Evolutionary conservation across 805 yeast genomes (phyloP), one percentile per base, ranked within the genome.

Genomic region (Schwanniomyces sp.): DNA sequence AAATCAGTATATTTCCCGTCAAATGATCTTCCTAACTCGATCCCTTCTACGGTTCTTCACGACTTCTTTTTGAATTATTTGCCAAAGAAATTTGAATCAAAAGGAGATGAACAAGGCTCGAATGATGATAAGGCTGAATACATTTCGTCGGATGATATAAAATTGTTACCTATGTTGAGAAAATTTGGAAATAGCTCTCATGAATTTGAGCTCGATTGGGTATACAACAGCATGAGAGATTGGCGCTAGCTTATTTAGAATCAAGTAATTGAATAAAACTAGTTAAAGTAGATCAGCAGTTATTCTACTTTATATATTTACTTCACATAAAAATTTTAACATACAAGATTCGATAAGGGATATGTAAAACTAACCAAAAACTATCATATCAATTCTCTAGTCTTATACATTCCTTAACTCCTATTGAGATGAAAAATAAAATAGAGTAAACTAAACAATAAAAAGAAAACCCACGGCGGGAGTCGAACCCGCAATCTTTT

Each of bases 401-500:
- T n/a, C n/a, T n/a, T n/a, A n/a, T n/a, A n/a, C n/a, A n/a, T n/a
- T n/a, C n/a, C n/a, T n/a, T n/a, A n/a, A n/a, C n/a, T n/a, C n/a
- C n/a, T n/a, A n/a, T n/a, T n/a, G n/a, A n/a, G n/a, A n/a, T n/a
- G n/a, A n/a, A n/a, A n/a, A n/a, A n/a, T n/a, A n/a, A n/a, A n/a
- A n/a, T n/a, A n/a, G n/a, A n/a, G n/a, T n/a, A n/a, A n/a, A n/a
- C n/a, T n/a, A n/a, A 21, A 21, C 5, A 21, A 21, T 21, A 21
- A 21, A 21, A 21, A 21, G 3, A 21, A 21, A 66, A 67, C 71
- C 72, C 71, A 67, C 63, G 71, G 64, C 73, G 71, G 67, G 82
- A 77, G 79, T 78, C 82, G 82, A 78, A 78, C 82, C 79, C 81
- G 76, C 76, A 78, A 76, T 78, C 82, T 76, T 76, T 77, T 78